These are phyloP conservation scores for Cantharellus anzutake DNA, from an alignment of 768 basidiomycete genomes.

Conservation along the genomic window DNA sequence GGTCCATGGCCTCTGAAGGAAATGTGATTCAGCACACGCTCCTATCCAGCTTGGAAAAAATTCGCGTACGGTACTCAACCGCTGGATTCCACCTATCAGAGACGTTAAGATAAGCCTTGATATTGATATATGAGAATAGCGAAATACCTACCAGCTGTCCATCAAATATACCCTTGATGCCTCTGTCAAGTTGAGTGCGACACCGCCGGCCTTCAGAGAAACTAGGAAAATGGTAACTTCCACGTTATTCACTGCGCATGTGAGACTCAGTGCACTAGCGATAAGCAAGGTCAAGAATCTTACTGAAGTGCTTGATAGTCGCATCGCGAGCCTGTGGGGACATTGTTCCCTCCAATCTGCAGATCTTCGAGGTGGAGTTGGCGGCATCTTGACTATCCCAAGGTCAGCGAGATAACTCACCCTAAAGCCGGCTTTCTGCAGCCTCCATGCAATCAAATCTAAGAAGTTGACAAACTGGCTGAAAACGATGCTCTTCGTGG, in stretches of 20 bases:
- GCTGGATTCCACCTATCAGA: constrained; percentile 67
- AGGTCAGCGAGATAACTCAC: constrained; percentile 23
- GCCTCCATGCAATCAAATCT: constrained; percentile 79
- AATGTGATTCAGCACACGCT: not conserved
- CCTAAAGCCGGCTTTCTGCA: constrained; percentile 82
- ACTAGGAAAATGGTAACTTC: constrained; percentile 96
- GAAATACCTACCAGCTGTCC: constrained; percentile 53
- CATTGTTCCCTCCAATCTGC: constrained; percentile 92
- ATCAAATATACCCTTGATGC: constrained; percentile 89
- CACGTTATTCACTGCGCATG: constrained; percentile 57
- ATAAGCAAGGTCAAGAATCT: constrained; percentile 15
- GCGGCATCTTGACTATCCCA: not conserved
- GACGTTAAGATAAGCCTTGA: not conserved
- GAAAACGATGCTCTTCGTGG: constrained; percentile 93
- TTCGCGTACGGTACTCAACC: constrained; percentile 56
- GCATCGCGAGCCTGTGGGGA: constrained; percentile 89
- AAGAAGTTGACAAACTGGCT: constrained; percentile 72
- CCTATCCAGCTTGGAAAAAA: not conserved
- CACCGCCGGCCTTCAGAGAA: constrained; percentile 82
- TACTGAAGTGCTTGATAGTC: constrained; percentile 88
- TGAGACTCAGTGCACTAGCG: too few relatives aligned
- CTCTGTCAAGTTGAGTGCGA: constrained; percentile 75
- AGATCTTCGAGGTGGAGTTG: constrained; percentile 35
- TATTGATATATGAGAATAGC: not conserved
- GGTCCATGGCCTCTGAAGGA: constrained; percentile 78